Evolutionary conservation across 2,329 filamentous ascomycete species (phyloP).

Genomic region (Lecanicillium sp.): DNA sequence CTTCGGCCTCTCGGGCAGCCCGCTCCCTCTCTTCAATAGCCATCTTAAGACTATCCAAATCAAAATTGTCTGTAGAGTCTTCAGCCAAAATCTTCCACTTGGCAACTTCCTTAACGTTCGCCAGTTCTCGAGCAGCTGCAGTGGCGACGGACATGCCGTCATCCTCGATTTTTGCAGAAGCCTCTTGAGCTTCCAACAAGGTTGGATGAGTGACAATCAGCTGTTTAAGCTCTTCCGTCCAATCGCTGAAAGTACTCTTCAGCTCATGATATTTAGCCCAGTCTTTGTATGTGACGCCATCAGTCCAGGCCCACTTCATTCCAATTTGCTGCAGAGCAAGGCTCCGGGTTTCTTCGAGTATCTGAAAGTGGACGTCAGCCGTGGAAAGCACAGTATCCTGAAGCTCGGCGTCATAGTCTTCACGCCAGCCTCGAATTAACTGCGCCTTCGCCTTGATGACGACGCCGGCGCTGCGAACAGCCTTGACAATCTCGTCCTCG

Average conservation of each 20-base stretch:
- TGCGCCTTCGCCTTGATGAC: slow-evolving; percentile 72
- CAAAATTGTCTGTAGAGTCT: slow-evolving; percentile 74
- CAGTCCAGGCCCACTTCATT: slow-evolving; percentile 92
- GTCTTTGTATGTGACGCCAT: slow-evolving; percentile 92
- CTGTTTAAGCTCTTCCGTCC: slow-evolving; percentile 74
- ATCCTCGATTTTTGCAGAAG: slow-evolving; percentile 63
- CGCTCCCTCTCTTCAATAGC: slow-evolving; percentile 21
- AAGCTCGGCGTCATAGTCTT: slow-evolving; percentile 63
- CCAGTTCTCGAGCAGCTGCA: slow-evolving; percentile 70
- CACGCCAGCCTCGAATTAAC: slow-evolving; percentile 68
- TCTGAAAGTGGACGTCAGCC: slow-evolving; percentile 72
- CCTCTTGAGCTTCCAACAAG: slow-evolving; percentile 59
- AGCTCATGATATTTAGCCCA: slow-evolving; percentile 93
- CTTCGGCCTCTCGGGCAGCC: slow-evolving; percentile 33
- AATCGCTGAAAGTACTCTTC: slow-evolving; percentile 73
- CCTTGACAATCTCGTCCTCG: slow-evolving; percentile 34
- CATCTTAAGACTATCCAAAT: slow-evolving; percentile 54
- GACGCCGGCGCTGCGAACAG: slow-evolving; percentile 60
- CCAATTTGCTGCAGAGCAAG: slow-evolving; percentile 85
- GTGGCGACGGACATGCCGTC: slow-evolving; percentile 75
- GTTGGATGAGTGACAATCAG: slow-evolving; percentile 68
- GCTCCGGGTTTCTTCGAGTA: slow-evolving; percentile 75
- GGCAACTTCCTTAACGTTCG: slow-evolving; percentile 73
- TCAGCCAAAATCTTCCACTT: slow-evolving; percentile 72
- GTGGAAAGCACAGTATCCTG: slow-evolving; percentile 61